phyloP scores from a whole-genome alignment of 768 basidiomycete genomes.

The Lactifluus rugatus region DNA sequence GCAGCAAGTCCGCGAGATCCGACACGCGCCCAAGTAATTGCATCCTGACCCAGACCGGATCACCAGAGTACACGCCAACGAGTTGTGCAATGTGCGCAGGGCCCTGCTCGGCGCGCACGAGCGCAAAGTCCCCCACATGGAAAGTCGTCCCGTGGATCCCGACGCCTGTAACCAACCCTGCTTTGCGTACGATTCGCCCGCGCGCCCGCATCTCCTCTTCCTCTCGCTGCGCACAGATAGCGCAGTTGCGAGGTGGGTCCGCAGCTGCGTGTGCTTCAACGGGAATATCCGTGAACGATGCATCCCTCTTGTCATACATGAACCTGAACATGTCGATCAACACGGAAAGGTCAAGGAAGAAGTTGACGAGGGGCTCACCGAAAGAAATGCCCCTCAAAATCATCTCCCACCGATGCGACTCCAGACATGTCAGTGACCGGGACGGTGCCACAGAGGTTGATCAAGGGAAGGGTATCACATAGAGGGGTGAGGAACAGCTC shows the following conservation, averaged over 20 bases:
- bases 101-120: conserved; percentile 38
- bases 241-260: conserved; percentile 44
- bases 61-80: conserved; percentile 24
- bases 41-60: conserved; percentile 8
- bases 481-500: conserved; percentile 55
- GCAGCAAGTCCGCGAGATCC: conserved; percentile 32
- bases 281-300: conserved; percentile 33
- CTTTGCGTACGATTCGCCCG: conserved; percentile 21
- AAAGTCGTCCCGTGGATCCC: conserved; percentile 39
- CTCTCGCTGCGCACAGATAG: conserved; percentile 33
- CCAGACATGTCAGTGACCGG: conserved; percentile 26
- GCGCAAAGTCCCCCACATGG: conserved; percentile 53
- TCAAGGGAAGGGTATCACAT: conserved; percentile 38
- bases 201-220: conserved; percentile 26
- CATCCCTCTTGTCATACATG: conserved; percentile 37
- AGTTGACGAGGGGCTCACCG: not conserved
- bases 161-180: conserved; percentile 29
- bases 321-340: conserved; percentile 22
- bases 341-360: not conserved
- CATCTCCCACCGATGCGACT: not conserved
- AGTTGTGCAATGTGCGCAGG: conserved; percentile 53
- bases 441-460: conserved; percentile 39
- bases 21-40: conserved; percentile 42
- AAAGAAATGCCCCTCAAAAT: conserved; percentile 15
- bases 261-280: conserved; percentile 22